Conservation (phyloP, 73 alveolate genomes). For the Diophrys appendiculata region DNA sequence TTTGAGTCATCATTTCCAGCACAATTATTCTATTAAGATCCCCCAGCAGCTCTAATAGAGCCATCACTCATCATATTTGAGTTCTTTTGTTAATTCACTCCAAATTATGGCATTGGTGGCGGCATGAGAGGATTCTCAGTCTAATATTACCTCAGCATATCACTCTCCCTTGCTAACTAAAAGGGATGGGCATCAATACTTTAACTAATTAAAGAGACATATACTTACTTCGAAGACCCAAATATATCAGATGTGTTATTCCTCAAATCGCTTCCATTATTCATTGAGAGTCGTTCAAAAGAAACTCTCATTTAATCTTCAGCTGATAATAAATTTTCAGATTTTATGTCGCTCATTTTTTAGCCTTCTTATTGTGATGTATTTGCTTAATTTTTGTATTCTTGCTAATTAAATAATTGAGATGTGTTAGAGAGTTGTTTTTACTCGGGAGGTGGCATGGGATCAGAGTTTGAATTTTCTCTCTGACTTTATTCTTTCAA, state of each 20-base stretch:
- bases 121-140: no score
- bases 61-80: background rate
- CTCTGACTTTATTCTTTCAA: no score
- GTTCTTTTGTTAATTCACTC: background rate
- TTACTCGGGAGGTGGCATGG: no score
- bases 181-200: background rate
- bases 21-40: background rate
- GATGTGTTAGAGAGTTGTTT: no score
- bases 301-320: background rate
- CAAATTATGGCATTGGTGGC: no score
- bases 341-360: background rate
- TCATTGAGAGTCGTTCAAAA: background rate
- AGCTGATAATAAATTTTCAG: background rate
- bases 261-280: background rate
- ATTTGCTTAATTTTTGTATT: no score
- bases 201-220: background rate
- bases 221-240: background rate
- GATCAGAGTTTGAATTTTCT: no score
- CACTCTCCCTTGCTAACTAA: background rate
- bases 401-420: no score
- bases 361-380: background rate
- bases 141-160: background rate
- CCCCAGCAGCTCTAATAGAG: background rate
- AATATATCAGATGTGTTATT: background rate
- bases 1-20: background rate